Evolutionary conservation across 306 rosid species (phyloP), one percentile per base, ranked within the genome.

Genomic region (Sicyos edulis): DNA sequence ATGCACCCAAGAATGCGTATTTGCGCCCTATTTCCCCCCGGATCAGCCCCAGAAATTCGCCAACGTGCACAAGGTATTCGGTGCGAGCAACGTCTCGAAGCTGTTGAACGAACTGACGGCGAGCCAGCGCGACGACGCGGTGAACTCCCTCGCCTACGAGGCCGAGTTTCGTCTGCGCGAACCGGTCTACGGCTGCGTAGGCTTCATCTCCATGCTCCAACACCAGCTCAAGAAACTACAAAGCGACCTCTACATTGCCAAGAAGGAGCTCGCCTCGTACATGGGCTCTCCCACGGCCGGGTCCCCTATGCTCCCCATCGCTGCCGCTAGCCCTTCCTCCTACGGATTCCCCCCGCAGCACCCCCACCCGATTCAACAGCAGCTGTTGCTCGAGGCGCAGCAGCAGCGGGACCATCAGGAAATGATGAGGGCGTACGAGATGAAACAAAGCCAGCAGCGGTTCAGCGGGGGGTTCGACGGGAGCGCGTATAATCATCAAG

Each of bases 21-120:
- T 88, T 60, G 98, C 98, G 0, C 98, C 98, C 10, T 92, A 90
- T 74, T 92, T 92, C 76, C 98, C 98, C 49, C 96, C 98, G 19
- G 98, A 92, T 76, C 87, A 92, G 68, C 96, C 91, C 0, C 95
- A 88, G 75, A 84, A 89, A 71, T 92, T 92, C 19, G 75, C 83
- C n/a, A 86, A 80, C 59, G 96, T 92, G 10, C 98, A 92, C 87
- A 87, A 85, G 71, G 96, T 90, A 2, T 92, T 92, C 75, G 98
- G 98, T 0, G 98, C 98, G 6, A 88, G 98, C 81, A 92, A 92
- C 74, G 93, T 92, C 2, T 79, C 96, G 0, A 92, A 92, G 81
- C 88, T 90, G 7, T 85, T 92, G 3, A 87, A 84, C 76, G 98
- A 92, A 67, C 89, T 92, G 17, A 82, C 59, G 73, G 86, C 96